Base-by-base conservation (phyloP, 495 filamentous ascomycete species). In the Aspergillus baeticus region DNA sequence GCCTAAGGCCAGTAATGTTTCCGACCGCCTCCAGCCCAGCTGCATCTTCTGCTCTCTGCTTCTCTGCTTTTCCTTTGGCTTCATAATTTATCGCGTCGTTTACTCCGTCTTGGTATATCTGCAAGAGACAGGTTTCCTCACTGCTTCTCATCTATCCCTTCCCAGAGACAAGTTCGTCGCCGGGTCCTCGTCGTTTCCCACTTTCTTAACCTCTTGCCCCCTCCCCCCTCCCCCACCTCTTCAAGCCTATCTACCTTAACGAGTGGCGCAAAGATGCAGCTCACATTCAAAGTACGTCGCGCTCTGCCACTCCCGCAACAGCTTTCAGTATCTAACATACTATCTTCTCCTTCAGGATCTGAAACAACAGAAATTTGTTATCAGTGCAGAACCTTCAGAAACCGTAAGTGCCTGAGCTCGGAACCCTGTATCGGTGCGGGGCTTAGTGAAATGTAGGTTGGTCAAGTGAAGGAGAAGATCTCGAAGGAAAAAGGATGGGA, bases 311-410 rank as follows among this genome's bases (percentile, higher is more conserved):
- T 60, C 57, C 54, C 51, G 58, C 22, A 17, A 42, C 34, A 34
- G 53, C 47, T 36, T 20, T 5, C 36, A 33, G 10, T 14, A 5
- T 36, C 61, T 70, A 58, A 69, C 52, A 10, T 37, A 22, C 13
- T 42, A 56, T 51, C 31, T 38, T 51, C 31, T 38, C 51, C 23
- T 57, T 31, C 60, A 95, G 92, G 94, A 98, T 76, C 80, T 98
- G 65, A 97, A 96, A 79, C 93, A 98, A 70, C 90, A 96, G 67
- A 97, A 96, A 81, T 98, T 98, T 72, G 81, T 84, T 55, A 86
- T 98, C 76, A 93, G 98, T 62, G 90, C 87, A 56, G 94, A 98
- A 70, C 91, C 92, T 51, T 87, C 88, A 55, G 92, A 96, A 68
- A 90, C 89, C 64, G 92, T 97, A 88, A 62, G 88, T 73, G 62